Percentiles rank a stretch among this genome's conserved stretches.
Evolutionary conservation across 169 alveolate genomes (phyloP).

Genomic region (Prorocentrum cordatum): DNA sequence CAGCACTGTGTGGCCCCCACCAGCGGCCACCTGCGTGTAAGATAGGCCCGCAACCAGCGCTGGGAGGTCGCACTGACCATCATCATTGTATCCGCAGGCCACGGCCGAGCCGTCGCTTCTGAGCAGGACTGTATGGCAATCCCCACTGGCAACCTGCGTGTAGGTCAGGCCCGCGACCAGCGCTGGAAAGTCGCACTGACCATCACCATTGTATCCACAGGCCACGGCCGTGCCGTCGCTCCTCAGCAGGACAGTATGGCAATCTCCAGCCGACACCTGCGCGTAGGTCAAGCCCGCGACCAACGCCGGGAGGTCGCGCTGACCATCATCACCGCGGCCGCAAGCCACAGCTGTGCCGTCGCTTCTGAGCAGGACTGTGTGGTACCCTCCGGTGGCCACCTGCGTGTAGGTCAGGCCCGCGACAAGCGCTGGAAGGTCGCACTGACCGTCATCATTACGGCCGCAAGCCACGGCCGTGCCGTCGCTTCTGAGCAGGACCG

Average conservation of each 20-base stretch:
- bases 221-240: not conserved
- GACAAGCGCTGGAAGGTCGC: not conserved
- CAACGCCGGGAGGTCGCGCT: not conserved
- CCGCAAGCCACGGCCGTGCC: not conserved
- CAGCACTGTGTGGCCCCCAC: not conserved
- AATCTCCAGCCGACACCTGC: not conserved
- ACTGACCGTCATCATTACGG: not conserved
- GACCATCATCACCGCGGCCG: not conserved
- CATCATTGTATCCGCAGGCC: not conserved
- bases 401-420: not conserved
- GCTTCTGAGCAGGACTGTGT: not conserved
- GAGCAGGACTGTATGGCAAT: not conserved
- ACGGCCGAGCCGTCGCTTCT: not conserved
- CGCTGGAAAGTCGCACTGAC: not conserved
- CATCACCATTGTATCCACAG: not conserved
- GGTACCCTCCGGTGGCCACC: not conserved
- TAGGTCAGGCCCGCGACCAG: not conserved
- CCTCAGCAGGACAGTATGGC: not conserved
- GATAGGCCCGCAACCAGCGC: not conserved
- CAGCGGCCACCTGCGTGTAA: not conserved
- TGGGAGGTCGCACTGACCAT: not conserved
- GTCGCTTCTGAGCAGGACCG: not conserved
- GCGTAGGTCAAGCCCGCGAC: not conserved
- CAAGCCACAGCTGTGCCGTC: not conserved
- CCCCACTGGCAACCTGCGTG: not conserved